Percentiles rank a stretch among this genome's conserved stretches.
phyloP scores from a whole-genome alignment of 352 stramenopile species.

The Globisporangium ultimum region DNA sequence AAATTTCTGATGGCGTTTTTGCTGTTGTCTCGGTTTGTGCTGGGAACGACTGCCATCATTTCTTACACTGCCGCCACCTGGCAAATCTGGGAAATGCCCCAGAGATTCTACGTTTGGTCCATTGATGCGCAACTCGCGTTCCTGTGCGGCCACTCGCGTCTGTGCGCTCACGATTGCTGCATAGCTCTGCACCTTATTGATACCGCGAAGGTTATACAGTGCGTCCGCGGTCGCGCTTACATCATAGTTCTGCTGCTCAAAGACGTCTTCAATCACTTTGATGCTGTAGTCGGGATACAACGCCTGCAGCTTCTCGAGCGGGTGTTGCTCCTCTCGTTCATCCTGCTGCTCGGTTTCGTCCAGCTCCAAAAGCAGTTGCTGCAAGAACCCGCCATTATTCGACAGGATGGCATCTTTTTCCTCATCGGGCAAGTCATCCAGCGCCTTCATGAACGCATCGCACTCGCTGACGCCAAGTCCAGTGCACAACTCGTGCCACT shows the following conservation, averaged over 20 bases:
- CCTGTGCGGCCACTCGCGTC: constrained; percentile 12
- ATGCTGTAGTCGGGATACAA: constrained; percentile 56
- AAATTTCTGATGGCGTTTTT: constrained; percentile 19
- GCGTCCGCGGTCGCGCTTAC: constrained; percentile 47
- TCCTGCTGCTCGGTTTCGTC: constrained; percentile 38
- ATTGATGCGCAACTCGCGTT: constrained; percentile 21
- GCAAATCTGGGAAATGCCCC: constrained; percentile 50
- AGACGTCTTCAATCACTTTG: constrained; percentile 60
- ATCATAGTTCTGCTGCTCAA: constrained; percentile 56
- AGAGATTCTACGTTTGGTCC: constrained; percentile 40
- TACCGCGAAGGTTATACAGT: constrained; percentile 48
- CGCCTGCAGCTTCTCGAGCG: constrained; percentile 45
- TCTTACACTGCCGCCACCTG: constrained; percentile 18
- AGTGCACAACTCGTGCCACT: constrained; percentile 54
- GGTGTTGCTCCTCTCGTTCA: constrained; percentile 28
- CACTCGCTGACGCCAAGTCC: constrained; percentile 46
- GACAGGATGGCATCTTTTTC: constrained; percentile 42
- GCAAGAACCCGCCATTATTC: constrained; percentile 55
- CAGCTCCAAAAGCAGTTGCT: constrained; percentile 57
- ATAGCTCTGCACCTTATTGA: constrained; percentile 63
- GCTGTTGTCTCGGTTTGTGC: constrained; percentile 27
- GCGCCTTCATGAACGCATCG: constrained; percentile 45
- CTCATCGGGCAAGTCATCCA: constrained; percentile 36
- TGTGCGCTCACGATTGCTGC: constrained; percentile 44
- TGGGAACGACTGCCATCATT: constrained; percentile 11